phyloP scores from a whole-genome alignment of 148 eudicot species.

The Beta vulgaris region DNA sequence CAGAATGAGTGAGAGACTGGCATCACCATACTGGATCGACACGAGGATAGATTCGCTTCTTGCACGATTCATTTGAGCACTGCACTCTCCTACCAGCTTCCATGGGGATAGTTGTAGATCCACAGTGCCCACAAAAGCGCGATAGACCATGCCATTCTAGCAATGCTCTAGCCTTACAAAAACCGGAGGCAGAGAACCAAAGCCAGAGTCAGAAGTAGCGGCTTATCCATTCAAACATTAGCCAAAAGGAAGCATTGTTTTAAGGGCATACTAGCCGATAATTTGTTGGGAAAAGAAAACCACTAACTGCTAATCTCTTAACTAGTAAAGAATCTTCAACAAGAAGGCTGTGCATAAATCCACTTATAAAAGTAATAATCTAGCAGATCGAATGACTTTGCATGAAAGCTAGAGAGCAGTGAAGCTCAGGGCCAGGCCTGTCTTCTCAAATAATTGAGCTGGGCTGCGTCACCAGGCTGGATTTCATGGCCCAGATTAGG shows the following conservation, averaged over 20 bases:
- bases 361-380: too few relatives aligned
- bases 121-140: slow-evolving; percentile 87
- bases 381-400: too few relatives aligned
- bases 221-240: background rate
- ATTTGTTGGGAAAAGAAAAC: too few relatives aligned
- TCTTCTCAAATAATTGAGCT: too few relatives aligned
- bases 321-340: background rate
- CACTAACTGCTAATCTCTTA: too few relatives aligned
- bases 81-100: slow-evolving; percentile 93
- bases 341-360: background rate
- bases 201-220: background rate
- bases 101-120: slow-evolving; percentile 56
- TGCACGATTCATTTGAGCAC: slow-evolving; percentile 76
- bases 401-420: too few relatives aligned
- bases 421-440: too few relatives aligned
- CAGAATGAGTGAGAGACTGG: slow-evolving; percentile 13
- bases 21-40: slow-evolving; percentile 81
- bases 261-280: too few relatives aligned
- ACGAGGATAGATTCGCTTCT: slow-evolving; percentile 85
- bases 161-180: slow-evolving; percentile 77
- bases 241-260: background rate
- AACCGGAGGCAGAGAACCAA: background rate
- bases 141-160: slow-evolving; percentile 76
- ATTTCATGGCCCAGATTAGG: too few relatives aligned
- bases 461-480: too few relatives aligned